These are phyloP conservation scores for Geosmithia morbida DNA, from an alignment of 2,329 filamentous ascomycete genomes.

Conservation along the genomic window DNA sequence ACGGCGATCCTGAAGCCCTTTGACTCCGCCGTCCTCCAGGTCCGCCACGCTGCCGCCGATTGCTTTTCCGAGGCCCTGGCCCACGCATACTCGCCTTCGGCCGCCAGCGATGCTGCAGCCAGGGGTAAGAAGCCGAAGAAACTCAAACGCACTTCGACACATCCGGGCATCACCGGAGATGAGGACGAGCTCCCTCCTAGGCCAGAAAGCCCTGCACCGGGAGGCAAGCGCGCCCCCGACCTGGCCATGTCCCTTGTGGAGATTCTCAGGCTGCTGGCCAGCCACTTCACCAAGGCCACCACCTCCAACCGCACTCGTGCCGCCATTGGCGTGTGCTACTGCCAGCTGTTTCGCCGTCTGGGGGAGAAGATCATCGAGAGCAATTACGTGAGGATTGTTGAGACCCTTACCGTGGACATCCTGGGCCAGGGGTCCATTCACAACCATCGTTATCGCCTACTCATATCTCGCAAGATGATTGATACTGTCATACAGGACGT, in stretches of 20 bases:
- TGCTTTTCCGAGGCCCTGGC: conserved; percentile 74
- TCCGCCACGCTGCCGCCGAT: conserved; percentile 75
- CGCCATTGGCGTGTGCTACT: conserved; percentile 77
- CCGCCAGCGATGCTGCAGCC: conserved; percentile 24
- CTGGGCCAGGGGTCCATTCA: conserved; percentile 61
- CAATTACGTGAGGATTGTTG: conserved; percentile 68
- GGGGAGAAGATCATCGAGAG: conserved; percentile 73
- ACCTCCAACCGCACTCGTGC: conserved; percentile 72
- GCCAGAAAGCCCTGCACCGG: conserved; percentile 58
- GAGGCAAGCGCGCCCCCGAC: conserved; percentile 54
- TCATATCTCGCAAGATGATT: conserved; percentile 74
- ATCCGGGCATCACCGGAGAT: conserved; percentile 38
- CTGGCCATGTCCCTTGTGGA: conserved; percentile 64
- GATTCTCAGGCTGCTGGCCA: conserved; percentile 64
- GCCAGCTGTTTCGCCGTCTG: conserved; percentile 61
- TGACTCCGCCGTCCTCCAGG: conserved; percentile 59
- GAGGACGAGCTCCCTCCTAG: conserved; percentile 56
- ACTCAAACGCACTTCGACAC: conserved; percentile 43
- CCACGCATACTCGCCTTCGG: conserved; percentile 46
- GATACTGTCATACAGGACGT: conserved; percentile 74
- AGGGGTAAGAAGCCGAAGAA: conserved; percentile 63
- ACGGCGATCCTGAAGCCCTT: conserved; percentile 72
- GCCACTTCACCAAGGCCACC: conserved; percentile 63
- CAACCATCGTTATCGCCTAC: conserved; percentile 75
- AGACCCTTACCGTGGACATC: conserved; percentile 67